Evolutionary conservation across 2,329 filamentous ascomycete genomes (phyloP), one percentile per base, ranked within the genome.

Genomic region (Capronia epimyces): DNA sequence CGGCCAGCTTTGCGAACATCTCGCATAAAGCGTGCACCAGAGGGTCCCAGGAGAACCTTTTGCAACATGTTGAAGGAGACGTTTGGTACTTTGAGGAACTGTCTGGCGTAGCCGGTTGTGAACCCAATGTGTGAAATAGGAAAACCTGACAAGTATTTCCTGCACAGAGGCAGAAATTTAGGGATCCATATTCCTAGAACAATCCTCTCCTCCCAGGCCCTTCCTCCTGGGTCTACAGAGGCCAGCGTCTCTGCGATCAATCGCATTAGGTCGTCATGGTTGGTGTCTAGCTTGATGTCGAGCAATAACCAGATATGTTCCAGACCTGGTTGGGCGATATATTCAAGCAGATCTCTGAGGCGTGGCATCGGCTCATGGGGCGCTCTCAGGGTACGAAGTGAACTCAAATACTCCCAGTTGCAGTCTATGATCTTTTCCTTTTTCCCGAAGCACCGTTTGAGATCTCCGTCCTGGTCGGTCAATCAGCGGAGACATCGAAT

Each of bases 381-480:
- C 55, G 79, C 77, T 50, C 77, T 74, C 4, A 84, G 54, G 0
- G 89, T 94, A 34, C 78, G 75, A 32, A 94, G 70, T 2, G 78
- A 79, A 59, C 79, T 78, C 42, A 96, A 69, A 60, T 89, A 84
- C 3, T 75, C 73, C 84, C 87, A 95, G 52, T 86, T 80, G 65
- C 82, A 87, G 62, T 95, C 86, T 43, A 79, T 76, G 52, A 96
- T 78, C 61, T 80, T 83, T 27, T 83, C 76, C 25, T 84, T 74
- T n/a, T 81, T 71, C 10, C 89, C 89, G 65, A 86, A 96, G 68
- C 89, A 95, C 41, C 91, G 80, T 67, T 86, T 83, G 27, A 96
- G 74, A 2, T 80, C 83, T 4, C 79, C 72, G 65, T 96, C 90
- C 81, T 89, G 52, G 10, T 8, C 89, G 52, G 10, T 21, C 29